Evolutionary conservation across 495 filamentous ascomycete genomes (phyloP), one percentile per base, ranked within the genome.

Genomic region (Rusavskia elegans): DNA sequence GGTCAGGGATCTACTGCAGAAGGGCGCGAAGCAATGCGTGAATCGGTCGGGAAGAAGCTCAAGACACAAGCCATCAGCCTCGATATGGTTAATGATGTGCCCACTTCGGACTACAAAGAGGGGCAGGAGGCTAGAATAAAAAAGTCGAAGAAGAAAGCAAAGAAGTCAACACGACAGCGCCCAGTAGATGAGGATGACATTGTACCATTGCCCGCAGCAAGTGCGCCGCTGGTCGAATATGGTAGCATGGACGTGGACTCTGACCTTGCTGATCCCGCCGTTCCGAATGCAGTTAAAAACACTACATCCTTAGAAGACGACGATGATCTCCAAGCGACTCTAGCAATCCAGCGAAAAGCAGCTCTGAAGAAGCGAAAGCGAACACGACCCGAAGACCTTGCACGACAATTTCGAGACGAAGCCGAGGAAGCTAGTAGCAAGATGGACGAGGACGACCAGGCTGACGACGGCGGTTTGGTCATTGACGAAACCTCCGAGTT

Each of bases 401-500:
- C 87, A 13, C 76, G 78, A 45, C 84, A 89, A 57, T 69, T 98
- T 29, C 77, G 79, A 51, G 85, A 95, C 63, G 84, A 94, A 62
- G 73, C 76, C 48, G 75, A 70, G 0, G 70, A 73, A 8, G 59
- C 53, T 20, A 59, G 65, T 0, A 44, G 32, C 29, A 40, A 36
- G 19, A 45, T 38, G 39, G 50, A 55, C 13, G 50, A 58, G 21
- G 68, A 71, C 11, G 71, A 66, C 1, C 70, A 66, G 23, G 73
- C 72, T 17, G 78, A 82, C 54, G 81, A 79, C 25, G 77, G 75
- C 16, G 89, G 89, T 29, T 71, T 96, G 11, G 75, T 97, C 14
- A 87, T 98, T 52, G 89, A 96, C 57, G 90, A 97, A 62, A 95
- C 90, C 14, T 84, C 87, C 3, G 89, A 95, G 55, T 98, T 98